A percentile compares a stretch with the other conserved stretches of the same genome.
Evolutionary conservation across 75 land plant genomes (phyloP).

Genomic region (Ceratopteris richardii): DNA sequence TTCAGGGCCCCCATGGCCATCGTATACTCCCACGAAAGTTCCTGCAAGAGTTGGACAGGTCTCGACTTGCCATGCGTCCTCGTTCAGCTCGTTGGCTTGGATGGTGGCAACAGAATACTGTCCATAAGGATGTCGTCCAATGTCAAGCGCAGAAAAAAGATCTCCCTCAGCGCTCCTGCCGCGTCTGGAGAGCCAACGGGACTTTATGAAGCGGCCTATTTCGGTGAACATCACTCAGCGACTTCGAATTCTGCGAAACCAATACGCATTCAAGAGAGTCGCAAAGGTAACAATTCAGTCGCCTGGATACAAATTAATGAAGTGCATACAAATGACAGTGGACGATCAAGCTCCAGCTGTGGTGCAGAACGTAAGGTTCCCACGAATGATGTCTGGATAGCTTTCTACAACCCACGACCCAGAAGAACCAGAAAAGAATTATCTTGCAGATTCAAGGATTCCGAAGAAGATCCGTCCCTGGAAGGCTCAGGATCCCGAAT

Average conservation of each 20-base stretch:
- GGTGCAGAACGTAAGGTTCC: neutral
- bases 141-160: no score
- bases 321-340: neutral
- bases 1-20: constrained; percentile 93
- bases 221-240: neutral
- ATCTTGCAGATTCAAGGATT: no score
- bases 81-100: constrained; percentile 62
- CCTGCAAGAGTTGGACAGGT: constrained; percentile 43
- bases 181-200: constrained; percentile 49
- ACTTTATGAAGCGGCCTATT: constrained; percentile 17
- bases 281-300: no score
- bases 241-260: neutral
- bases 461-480: no score
- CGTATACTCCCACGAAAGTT: constrained; percentile 80
- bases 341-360: neutral
- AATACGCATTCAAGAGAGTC: no score
- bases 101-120: constrained; percentile 78
- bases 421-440: no score
- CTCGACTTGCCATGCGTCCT: constrained; percentile 73
- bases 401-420: neutral
- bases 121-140: constrained; percentile 51
- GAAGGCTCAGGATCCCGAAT: no score
- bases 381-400: neutral
- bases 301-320: no score
- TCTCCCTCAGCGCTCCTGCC: no score